phyloP scores from a whole-genome alignment of 164 flowering plant genomes.

The Vitis cinerea region DNA sequence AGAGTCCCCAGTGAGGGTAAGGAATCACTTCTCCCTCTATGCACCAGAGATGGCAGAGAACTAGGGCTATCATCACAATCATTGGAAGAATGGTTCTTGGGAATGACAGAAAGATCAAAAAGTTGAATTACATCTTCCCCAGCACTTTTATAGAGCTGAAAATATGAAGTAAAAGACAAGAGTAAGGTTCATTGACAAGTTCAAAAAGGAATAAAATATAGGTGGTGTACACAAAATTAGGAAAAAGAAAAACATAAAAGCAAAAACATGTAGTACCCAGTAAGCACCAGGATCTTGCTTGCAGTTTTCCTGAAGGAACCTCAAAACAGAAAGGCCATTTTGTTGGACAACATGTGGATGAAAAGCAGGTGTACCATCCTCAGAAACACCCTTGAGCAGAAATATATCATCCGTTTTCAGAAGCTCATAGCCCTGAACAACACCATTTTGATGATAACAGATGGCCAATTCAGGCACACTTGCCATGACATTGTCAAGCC shows the following conservation, averaged over 20 bases:
- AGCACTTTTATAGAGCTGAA: slow-evolving; percentile 89
- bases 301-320: slow-evolving; percentile 96
- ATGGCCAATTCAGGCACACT: slow-evolving; percentile 97
- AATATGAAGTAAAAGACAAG: background rate
- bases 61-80: slow-evolving; percentile 49
- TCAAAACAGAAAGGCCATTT: slow-evolving; percentile 91
- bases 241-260: slow-evolving; percentile 6
- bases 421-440: slow-evolving; percentile 95
- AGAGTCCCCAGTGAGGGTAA: slow-evolving; percentile 81
- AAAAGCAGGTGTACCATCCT: slow-evolving; percentile 93
- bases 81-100: slow-evolving; percentile 58
- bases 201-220: background rate
- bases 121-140: slow-evolving; percentile 96
- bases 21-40: slow-evolving; percentile 72
- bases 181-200: background rate
- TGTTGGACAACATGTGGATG: slow-evolving; percentile 97
- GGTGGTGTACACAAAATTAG: background rate
- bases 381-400: slow-evolving; percentile 81
- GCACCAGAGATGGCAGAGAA: slow-evolving; percentile 65
- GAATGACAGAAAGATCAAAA: slow-evolving; percentile 84
- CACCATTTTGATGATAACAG: slow-evolving; percentile 93
- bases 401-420: slow-evolving; percentile 94
- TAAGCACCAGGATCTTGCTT: slow-evolving; percentile 98
- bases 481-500: slow-evolving; percentile 99
- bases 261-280: slow-evolving; percentile 59